A percentile compares a stretch with the other conserved stretches of the same genome.
These are phyloP conservation scores for Lachnellula occidentalis DNA, from an alignment of 2,329 filamentous ascomycete species.

Conservation along the genomic window DNA sequence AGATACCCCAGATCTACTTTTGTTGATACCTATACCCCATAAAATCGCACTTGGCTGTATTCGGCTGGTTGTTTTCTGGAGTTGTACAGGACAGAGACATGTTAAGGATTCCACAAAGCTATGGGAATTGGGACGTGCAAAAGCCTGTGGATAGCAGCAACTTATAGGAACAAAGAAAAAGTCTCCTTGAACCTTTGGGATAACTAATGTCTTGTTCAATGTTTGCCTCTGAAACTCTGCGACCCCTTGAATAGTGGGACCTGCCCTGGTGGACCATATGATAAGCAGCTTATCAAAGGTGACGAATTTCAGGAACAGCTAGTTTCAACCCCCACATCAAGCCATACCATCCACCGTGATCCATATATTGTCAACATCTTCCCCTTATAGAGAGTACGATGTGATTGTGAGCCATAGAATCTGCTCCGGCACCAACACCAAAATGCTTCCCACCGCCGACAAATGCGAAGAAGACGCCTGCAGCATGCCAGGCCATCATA, in stretches of 20 bases:
- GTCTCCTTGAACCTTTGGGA: background rate
- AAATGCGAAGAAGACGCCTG: slow-evolving; percentile 27
- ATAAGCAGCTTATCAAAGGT: background rate
- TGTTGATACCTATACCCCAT: slow-evolving; percentile 13
- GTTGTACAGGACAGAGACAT: background rate
- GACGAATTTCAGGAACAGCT: background rate
- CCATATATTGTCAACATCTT: background rate
- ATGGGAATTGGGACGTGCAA: background rate
- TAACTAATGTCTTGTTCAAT: background rate
- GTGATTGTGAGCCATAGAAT: slow-evolving; percentile 6
- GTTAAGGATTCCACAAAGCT: background rate
- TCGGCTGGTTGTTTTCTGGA: background rate
- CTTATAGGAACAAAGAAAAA: background rate
- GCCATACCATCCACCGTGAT: background rate
- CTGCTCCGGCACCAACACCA: slow-evolving; percentile 14
- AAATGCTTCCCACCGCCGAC: slow-evolving; percentile 29
- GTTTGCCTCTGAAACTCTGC: background rate
- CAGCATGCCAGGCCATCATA: slow-evolving; percentile 12
- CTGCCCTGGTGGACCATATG: no score
- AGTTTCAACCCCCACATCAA: background rate
- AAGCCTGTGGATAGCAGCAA: background rate
- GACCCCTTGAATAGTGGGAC: background rate
- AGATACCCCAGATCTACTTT: slow-evolving; percentile 13
- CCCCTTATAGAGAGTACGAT: slow-evolving; percentile 2
- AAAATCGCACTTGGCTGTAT: slow-evolving; percentile 10